Evolutionary conservation across 1,139 yeast genomes (phyloP).

Genomic region (Suhomyces wounanorum): DNA sequence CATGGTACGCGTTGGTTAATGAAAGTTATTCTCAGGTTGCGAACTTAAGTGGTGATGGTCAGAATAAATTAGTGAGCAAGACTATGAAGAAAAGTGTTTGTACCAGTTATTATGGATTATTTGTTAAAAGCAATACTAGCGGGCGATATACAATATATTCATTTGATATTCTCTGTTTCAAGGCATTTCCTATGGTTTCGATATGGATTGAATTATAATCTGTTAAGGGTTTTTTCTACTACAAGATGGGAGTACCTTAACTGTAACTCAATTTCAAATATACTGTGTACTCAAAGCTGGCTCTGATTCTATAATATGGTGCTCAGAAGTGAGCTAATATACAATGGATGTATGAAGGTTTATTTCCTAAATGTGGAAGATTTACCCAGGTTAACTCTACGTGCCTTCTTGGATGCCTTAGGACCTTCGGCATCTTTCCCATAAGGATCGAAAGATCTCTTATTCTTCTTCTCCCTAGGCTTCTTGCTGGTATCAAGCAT

Average conservation of each 20-base stretch:
- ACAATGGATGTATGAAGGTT: not conserved
- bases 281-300: not conserved
- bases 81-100: not conserved
- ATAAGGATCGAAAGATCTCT: constrained; percentile 65
- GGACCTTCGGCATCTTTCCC: constrained; percentile 50
- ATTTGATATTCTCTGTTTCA: too few species aligned
- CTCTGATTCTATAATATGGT: constrained; percentile 2
- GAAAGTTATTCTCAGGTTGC: not conserved
- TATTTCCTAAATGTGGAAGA: constrained; percentile 47
- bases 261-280: not conserved
- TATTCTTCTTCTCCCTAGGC: constrained; percentile 29
- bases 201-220: too few species aligned
- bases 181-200: too few species aligned
- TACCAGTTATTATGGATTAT: too few species aligned
- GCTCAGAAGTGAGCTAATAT: not conserved
- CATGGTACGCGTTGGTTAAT: constrained; percentile 38
- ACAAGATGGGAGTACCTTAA: not conserved
- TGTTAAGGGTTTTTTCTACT: too few species aligned
- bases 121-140: too few species aligned
- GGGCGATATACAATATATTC: too few species aligned
- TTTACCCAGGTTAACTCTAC: constrained; percentile 45
- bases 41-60: not conserved
- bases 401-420: constrained; percentile 48
- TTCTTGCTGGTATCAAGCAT: constrained; percentile 31
- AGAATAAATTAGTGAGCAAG: not conserved